Base-by-base conservation (phyloP, 352 stramenopile species). In the Pilasporangium apinafurcum region DNA sequence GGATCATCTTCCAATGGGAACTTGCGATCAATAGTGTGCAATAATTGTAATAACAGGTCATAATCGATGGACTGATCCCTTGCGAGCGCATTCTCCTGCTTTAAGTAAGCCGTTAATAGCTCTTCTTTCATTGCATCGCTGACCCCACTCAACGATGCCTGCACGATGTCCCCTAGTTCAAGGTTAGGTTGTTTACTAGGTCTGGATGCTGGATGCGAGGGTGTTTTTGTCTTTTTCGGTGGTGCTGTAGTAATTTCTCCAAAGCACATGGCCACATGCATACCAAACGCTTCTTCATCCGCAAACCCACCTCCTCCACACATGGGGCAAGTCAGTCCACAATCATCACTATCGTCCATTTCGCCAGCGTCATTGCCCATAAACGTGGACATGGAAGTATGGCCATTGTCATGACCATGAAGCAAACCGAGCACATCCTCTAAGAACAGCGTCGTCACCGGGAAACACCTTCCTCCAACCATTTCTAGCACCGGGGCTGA, bases 371-470 rank as follows among this genome's bases (percentile, higher is more conserved):
- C 34, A 1, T 51, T 44, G 0, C 37, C 44, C 7, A 20, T 48
- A 28, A 49, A 55, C 9, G 38, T 35, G 33, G 41, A 25, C 18
- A 50, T 37, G 47, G 55, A 27, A 48, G 56, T 17, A 37, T 64
- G 31, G 38, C 52, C 37, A 63, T 59, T 33, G 43, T 55, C 48
- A 2, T 31, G 18, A n/a, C n/a, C 64, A 6, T 72, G 46, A 6
- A 86, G 55, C 28, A 92, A 37, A 6, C 62, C 62, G 5, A 92
- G 45, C 2, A 87, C 50, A 27, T 92, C 80, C 62, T 98, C 95
- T 9, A 98, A 62, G 46, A 96, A 98, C 14, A 97, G 94, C 26
- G 84, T 90, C 39, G 94, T 84, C 8, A 98, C 89, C 0, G 92
- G 92, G 41, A 78, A 94, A 22, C 82, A 96, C 6, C 89, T 73